Evolutionary conservation across 306 rosid genomes (phyloP), one percentile per base, ranked within the genome.

Genomic region (Malus fusca): DNA sequence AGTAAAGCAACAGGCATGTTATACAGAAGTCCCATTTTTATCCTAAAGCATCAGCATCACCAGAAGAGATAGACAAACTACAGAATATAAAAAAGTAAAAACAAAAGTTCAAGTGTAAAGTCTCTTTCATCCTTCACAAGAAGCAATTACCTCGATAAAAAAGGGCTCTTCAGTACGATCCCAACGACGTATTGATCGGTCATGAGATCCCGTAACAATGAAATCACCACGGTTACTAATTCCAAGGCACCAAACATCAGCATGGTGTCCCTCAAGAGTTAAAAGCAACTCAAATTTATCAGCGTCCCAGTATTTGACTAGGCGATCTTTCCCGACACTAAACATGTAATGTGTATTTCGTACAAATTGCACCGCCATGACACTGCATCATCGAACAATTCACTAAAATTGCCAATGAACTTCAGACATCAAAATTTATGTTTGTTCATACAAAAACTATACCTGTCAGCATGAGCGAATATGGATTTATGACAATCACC

Each of bases 161-260:
- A 95, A 95, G 68, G 93, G 97, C 74, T 92, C 97, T 80, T 95
- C 98, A 3, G 97, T 92, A 79, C 98, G 97, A 81, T 95, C 97
- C 97, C 98, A 95, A 23, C 97, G 97, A 65, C 97, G 93, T 66
- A 95, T 92, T 62, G 98, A 95, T 63, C 96, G 90, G 69, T 95
- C 97, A 82, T 90, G 96, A 80, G 97, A 95, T 72, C 98, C 98
- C 11, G 97, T 90, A 71, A 92, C 88, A 77, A 95, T 52, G 68
- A 95, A 95, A 82, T 95, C 98, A 72, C 98, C 98, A 72, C 92
- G 93, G 78, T 71, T 90, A 81, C 98, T 88, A 56, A 90, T 75
- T n/a, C 91, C 91, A 73, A 95, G 97, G 80, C 97, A 92, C 93
- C 92, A 92, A 68, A 95, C 75, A 90, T 83, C 92, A 19, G 97